Evolutionary conservation across 176 grass and related monocot species (phyloP).

Genomic region (Aegilops umbellulata): DNA sequence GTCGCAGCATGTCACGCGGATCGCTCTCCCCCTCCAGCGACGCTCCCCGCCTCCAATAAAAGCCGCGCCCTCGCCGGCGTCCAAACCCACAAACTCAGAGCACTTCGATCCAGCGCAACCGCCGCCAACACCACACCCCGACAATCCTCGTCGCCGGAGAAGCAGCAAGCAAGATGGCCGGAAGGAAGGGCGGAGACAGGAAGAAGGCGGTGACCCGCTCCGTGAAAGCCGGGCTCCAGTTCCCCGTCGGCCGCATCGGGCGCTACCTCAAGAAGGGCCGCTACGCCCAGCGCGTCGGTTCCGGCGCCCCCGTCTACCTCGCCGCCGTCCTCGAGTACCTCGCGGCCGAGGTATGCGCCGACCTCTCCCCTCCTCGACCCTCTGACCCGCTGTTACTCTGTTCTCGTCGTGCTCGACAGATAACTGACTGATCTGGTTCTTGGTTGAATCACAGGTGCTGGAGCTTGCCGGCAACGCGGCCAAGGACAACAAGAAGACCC

Average conservation of each 20-base stretch:
- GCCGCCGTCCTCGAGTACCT: slow-evolving; percentile 43
- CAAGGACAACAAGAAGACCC: not conserved
- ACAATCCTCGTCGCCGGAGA: not conserved
- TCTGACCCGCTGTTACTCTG: too few species aligned
- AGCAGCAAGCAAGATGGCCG: not conserved
- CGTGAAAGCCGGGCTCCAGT: slow-evolving; percentile 67
- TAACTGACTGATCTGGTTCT: too few species aligned
- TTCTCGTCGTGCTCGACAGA: too few species aligned
- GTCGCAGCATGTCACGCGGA: too few species aligned
- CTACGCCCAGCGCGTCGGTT: slow-evolving; percentile 40
- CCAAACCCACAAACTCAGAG: too few species aligned
- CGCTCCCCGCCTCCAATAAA: too few species aligned
- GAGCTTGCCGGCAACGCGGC: not conserved
- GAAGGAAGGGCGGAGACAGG: slow-evolving; percentile 3
- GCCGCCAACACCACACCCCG: too few species aligned
- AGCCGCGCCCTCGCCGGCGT: too few species aligned
- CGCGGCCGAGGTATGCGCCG: not conserved
- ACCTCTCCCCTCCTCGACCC: rapidly evolving
- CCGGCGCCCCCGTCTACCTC: slow-evolving; percentile 42
- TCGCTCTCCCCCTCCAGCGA: too few species aligned
- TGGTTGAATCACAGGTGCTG: not conserved
- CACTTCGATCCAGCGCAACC: not conserved
- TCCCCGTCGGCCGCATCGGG: slow-evolving; percentile 66
- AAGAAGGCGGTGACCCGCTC: slow-evolving; percentile 6
- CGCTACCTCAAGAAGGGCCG: slow-evolving; percentile 68